Base-by-base conservation (phyloP, 345 rosid genomes). In the Euclidium syriacum region DNA sequence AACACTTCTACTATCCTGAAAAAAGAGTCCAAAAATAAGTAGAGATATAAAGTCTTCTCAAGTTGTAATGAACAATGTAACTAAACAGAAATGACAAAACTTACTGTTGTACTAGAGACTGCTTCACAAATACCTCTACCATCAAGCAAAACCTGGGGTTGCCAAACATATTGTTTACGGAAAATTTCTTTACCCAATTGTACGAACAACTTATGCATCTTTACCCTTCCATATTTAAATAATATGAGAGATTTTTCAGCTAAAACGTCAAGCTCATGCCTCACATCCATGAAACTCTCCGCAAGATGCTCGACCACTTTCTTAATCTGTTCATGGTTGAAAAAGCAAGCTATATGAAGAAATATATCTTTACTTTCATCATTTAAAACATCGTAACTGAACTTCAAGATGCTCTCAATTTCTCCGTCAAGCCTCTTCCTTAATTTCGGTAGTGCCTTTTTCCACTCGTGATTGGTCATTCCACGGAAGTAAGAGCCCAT, bases 341-440 rank as follows among this genome's bases (percentile, higher is more conserved):
- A 67, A 40, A 71, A 66, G 20, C 70, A 66, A 5, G 73, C 76
- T 19, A 76, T 63, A 19, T 72, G 74, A 10, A 67, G n/a, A n/a
- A n/a, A n/a, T n/a, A n/a, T n/a, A n/a, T n/a, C n/a, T n/a, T n/a
- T n/a, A n/a, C n/a, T n/a, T 14, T 44, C 10, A n/a, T 36, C 24
- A 7, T 29, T 10, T 4, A 76, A 39, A 8, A 49, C 68, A 46
- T 76, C 69, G 6, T 46, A 73, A 14, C 80, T 68, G 14, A 68
- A 52, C 17, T 16, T 60, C n/a, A 73, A 22, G 1, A 58, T 20
- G 1, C 20, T 18, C 1, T 4, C 30, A 19, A 77, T 64, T 10
- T 68, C 32, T 2, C 12, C 32, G 18, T 58, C 14, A 29, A 53
- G 58, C 15, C 46, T 24, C 15, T 3, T 52, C 52, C 36, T 40